Base-by-base conservation (phyloP, 2,329 filamentous ascomycete genomes). In the Sporothrix phasma region DNA sequence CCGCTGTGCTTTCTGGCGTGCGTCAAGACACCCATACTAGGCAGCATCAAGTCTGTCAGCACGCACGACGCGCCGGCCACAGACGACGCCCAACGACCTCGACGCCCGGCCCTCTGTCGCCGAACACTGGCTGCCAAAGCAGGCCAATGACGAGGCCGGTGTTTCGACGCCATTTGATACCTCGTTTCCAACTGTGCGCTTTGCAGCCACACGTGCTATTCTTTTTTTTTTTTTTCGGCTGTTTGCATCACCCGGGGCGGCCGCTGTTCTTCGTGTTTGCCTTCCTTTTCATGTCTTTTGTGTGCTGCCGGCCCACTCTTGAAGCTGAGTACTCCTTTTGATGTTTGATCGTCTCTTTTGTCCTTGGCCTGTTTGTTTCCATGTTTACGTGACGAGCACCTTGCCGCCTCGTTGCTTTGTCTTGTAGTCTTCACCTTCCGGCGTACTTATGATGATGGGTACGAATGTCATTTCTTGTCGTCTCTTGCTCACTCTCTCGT, bases 391-490 rank as follows among this genome's bases (percentile, higher is more conserved):
- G 49, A n/a, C 47, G 34, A 51, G 47, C 17, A 49, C 11, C 34
- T 37, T 24, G 22, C 24, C 15, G 22, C 11, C 3, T 6, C 4
- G 4, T 43, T 64, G 24, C 19, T 34, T 43, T 17, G 19, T 47
- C 17, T 43, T 54, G 10, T 4, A 3, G 17, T 46, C 15, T 53
- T 49, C 43, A 45, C n/a, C 22, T 49, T 49, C 60, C 56, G 64
- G 64, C 61, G 60, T 65, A 63, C 63, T 65, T 37, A 37, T 65
- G 49, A 65, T 65, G 53, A 63, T 43, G 64, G 60, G 64, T 41
- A 58, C 29, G 43, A 53, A 64, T 65, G 29, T 54, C 39, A 54
- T 26, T 54, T 19, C 22, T 43, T 43, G n/a, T 22, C 37, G 3
- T 34, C 19, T 31, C 46, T 19, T 31, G 10, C 15, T 13, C 3